A percentile compares a stretch with the other conserved stretches of the same genome.
Evolutionary conservation across 75 land plant species (phyloP).

Genomic region (Gnetum montanum): DNA sequence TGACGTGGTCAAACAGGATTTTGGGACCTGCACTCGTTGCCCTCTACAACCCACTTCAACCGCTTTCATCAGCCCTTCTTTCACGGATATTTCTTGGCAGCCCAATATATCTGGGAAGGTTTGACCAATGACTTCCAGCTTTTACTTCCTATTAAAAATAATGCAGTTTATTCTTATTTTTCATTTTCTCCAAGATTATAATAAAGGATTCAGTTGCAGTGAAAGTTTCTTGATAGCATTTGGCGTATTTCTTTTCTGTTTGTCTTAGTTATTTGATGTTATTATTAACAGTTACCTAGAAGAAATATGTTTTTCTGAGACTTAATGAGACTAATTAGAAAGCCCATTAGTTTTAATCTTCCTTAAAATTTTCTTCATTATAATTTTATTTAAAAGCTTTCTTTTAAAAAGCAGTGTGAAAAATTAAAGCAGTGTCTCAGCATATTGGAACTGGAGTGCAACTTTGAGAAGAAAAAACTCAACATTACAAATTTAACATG

Average conservation of each 20-base stretch:
- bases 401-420: too few relatives aligned
- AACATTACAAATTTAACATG: too few relatives aligned
- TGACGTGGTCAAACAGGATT: constrained; percentile 87
- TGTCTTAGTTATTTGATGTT: background rate
- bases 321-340: too few relatives aligned
- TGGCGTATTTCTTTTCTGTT: background rate
- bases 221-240: background rate
- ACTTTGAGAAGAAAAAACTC: too few relatives aligned
- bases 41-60: constrained; percentile 87
- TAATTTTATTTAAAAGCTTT: too few relatives aligned
- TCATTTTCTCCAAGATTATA: background rate
- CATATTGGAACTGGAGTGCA: too few relatives aligned
- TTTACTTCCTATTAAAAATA: background rate
- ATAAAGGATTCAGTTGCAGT: background rate
- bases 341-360: too few relatives aligned
- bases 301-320: too few relatives aligned
- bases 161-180: too few relatives aligned
- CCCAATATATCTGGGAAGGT: constrained; percentile 90
- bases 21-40: constrained; percentile 90
- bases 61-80: constrained; percentile 75
- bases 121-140: background rate
- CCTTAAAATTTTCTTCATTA: too few relatives aligned
- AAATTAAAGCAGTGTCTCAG: too few relatives aligned
- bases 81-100: constrained; percentile 76
- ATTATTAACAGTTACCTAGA: too few relatives aligned